Base-by-base conservation (phyloP, 2,329 filamentous ascomycete species). In the Anthostomella pinea region DNA sequence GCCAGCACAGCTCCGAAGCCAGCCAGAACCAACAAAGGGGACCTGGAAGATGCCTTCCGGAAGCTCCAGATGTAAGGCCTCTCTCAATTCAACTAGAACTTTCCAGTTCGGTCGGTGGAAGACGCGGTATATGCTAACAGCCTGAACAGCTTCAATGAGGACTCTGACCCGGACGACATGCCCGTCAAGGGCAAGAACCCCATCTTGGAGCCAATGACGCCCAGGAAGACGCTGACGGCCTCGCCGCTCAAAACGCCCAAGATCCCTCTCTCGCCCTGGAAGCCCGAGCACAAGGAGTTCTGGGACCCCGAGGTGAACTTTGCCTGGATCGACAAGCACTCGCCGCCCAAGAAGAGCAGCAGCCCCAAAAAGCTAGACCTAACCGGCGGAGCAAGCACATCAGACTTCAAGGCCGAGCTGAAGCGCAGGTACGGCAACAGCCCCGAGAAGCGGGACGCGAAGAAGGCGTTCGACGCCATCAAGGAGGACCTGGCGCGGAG, bases 401-500 rank as follows among this genome's bases (percentile, higher is more conserved):
- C 15, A 26, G 41, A 45, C 21, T 41, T 30, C 43, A 46, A 45
- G 31, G 51, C 44, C 13, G 44, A 44, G 42, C 55, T 55, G 11
- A 60, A 57, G 36, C 58, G 55, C 40, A 59, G 49, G 40, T 46
- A 63, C 56, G 24, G 53, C 52, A 62, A 53, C 27, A 61, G 47
- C 44, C 51, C 63, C 28, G 35, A 55, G 21, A 59, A 56, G 33
- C 60, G 59, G 38, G 57, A 69, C 33, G 60, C 63, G 4, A 80
- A 75, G 54, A 85, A 79, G 57, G 64, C 65, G 0, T 91, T 89
- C 55, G 73, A 81, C 9, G 60, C 67, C 7, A 59, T 56, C 8
- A 90, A 87, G 58, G 70, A 83, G 33, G 63, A 68, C 2, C 54
- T 88, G 0, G 86, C 85, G 0, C 67, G 71, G 29, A 49, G 58